phyloP scores from a whole-genome alignment of 2,329 filamentous ascomycete species.

The Botrytis byssoidea region DNA sequence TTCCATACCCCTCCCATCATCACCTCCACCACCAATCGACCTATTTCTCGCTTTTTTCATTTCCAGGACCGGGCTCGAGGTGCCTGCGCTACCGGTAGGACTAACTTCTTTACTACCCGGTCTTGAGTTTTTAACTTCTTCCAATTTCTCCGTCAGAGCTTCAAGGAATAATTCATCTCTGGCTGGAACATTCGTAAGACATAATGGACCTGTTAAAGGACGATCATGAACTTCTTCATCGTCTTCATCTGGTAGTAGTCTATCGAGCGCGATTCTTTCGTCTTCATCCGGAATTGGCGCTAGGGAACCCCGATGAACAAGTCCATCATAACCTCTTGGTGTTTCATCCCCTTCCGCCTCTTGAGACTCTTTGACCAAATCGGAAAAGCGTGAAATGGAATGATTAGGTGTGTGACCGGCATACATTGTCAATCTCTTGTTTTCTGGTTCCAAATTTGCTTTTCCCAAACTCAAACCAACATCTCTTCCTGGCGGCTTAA shows the following conservation, averaged over 20 bases:
- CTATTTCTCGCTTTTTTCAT: constrained; percentile 11
- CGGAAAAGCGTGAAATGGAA: constrained; percentile 51
- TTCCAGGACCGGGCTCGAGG: constrained; percentile 17
- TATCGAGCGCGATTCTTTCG: constrained; percentile 7
- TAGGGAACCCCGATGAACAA: neutral
- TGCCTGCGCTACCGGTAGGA: constrained; percentile 6
- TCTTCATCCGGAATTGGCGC: constrained; percentile 7
- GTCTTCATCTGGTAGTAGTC: constrained; percentile 8
- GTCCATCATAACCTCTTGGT: constrained; percentile 27
- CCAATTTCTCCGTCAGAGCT: constrained; percentile 32
- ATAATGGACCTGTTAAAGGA: constrained; percentile 32
- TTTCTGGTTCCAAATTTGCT: constrained; percentile 40
- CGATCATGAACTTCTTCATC: constrained; percentile 27
- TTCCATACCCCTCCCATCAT: constrained; percentile 15
- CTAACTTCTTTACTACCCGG: constrained; percentile 16
- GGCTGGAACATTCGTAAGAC: constrained; percentile 29
- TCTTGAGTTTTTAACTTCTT: constrained; percentile 28
- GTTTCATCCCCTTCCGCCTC: constrained; percentile 33
- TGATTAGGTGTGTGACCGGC: constrained; percentile 63
- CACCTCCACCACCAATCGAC: neutral
- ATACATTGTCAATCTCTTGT: constrained; percentile 57
- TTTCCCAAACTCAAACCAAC: constrained; percentile 21
- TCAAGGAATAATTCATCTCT: constrained; percentile 33
- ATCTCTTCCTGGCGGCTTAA: constrained; percentile 25
- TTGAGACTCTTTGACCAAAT: constrained; percentile 39